Evolutionary conservation across 2,329 filamentous ascomycete genomes (phyloP).

Genomic region (Cladosporium sp.): DNA sequence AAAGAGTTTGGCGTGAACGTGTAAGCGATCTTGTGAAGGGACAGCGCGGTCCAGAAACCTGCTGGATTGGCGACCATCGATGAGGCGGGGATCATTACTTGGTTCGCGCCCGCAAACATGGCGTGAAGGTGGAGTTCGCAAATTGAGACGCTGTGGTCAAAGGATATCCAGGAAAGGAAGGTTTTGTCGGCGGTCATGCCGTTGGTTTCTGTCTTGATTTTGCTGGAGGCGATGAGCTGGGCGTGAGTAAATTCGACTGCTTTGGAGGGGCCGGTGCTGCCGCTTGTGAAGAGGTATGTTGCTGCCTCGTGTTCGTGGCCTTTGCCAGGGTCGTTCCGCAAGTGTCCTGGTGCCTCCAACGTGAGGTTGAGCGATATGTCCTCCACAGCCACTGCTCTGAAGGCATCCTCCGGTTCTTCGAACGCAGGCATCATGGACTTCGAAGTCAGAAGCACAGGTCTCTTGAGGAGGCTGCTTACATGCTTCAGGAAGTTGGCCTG

Average conservation of each 20-base stretch:
- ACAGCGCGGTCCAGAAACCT: slow-evolving; percentile 43
- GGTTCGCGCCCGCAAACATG: slow-evolving; percentile 42
- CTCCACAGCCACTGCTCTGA: neutral
- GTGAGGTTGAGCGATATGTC: neutral
- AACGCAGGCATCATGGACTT: neutral
- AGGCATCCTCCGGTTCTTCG: neutral
- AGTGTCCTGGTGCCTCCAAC: slow-evolving; percentile 16
- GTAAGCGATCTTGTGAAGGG: slow-evolving; percentile 43
- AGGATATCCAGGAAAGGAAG: slow-evolving; percentile 50
- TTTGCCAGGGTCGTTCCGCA: slow-evolving; percentile 23
- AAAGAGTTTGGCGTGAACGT: slow-evolving; percentile 52
- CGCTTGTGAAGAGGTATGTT: slow-evolving; percentile 25
- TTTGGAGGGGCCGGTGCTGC: slow-evolving; percentile 27
- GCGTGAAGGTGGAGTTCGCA: slow-evolving; percentile 55
- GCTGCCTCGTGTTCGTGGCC: slow-evolving; percentile 26
- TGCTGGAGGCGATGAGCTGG: slow-evolving; percentile 25
- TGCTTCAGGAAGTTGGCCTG: slow-evolving; percentile 36
- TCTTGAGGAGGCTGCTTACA: slow-evolving; percentile 24
- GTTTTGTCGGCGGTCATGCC: slow-evolving; percentile 10
- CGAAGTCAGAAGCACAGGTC: slow-evolving; percentile 20
- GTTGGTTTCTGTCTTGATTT: slow-evolving; percentile 14
- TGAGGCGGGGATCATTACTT: slow-evolving; percentile 48
- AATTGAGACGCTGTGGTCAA: slow-evolving; percentile 58
- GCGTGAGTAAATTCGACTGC: slow-evolving; percentile 31
- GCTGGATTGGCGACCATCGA: slow-evolving; percentile 45